Conservation (phyloP, 2,329 filamentous ascomycete species). For the Aspergillus sp. region DNA sequence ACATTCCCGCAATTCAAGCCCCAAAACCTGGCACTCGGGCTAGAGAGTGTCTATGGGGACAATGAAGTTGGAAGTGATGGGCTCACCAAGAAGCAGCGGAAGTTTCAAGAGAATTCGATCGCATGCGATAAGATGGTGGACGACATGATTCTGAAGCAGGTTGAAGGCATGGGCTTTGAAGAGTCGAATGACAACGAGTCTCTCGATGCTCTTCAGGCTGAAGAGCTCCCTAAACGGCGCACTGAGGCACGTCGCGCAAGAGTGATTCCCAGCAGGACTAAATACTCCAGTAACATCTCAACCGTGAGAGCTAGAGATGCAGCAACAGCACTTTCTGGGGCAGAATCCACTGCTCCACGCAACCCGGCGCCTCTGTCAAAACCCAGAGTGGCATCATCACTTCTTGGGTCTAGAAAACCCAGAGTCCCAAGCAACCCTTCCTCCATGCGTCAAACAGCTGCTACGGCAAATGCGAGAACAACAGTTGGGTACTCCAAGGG, state of each 20-base stretch:
- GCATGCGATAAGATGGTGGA: constrained; percentile 63
- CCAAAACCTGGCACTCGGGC: constrained; percentile 50
- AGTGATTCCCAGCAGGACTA: constrained; percentile 18
- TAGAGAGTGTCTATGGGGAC: constrained; percentile 45
- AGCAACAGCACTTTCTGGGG: constrained; percentile 31
- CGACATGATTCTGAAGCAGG: constrained; percentile 61
- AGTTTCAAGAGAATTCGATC: constrained; percentile 59
- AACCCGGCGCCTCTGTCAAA: constrained; percentile 24
- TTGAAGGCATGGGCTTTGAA: constrained; percentile 60
- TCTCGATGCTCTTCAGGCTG: constrained; percentile 26
- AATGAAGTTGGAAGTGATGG: constrained; percentile 50
- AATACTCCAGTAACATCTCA: constrained; percentile 26
- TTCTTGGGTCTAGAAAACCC: constrained; percentile 36
- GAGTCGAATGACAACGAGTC: constrained; percentile 51
- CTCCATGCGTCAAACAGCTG: constrained; percentile 55
- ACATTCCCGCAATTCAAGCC: constrained; percentile 50
- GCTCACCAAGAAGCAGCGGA: constrained; percentile 63
- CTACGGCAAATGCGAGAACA: constrained; percentile 66
- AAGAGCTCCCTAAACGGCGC: constrained; percentile 25
- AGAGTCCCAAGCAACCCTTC: constrained; percentile 46
- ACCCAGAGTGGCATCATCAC: constrained; percentile 31
- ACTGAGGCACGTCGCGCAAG: constrained; percentile 20
- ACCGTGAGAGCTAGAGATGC: constrained; percentile 39
- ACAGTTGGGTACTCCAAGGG: constrained; percentile 85
- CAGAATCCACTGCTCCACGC: constrained; percentile 28